Evolutionary conservation across 345 rosid species (phyloP), one percentile per base, ranked within the genome.

Genomic region (Citrus cavaleriei): DNA sequence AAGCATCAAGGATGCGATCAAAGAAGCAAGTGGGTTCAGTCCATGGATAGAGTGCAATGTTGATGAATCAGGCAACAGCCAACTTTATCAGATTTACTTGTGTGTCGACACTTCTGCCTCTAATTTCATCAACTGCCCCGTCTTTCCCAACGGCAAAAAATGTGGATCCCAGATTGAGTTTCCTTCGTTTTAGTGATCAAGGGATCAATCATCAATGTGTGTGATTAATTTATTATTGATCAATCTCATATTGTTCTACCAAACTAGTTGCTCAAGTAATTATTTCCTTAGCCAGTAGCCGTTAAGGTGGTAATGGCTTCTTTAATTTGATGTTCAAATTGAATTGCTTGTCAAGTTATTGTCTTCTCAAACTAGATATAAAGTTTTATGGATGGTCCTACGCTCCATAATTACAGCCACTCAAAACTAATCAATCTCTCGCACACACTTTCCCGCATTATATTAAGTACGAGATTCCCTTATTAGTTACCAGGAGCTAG

Each of bases 1-100:
- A 62, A 80, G 87, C 73, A 90, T 94, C 21, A 90, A 82, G 82
- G 89, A 83, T 46, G 94, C 95, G 8, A 85, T 93, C 7, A 84
- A 91, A 75, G 77, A 81, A 61, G 90, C 83, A 35, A 77, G 65
- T 3, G 98, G 97, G 12, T 83, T 72, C 59, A 84, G 87, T 68
- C 98, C 99, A 55, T 91, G 89, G 88, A 79, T 96, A 18, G 85
- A 94, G 59, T 96, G 99, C 87, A 96, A 91, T 76, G 40, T 65
- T 24, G 97, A 85, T 77, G 71, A 66, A 8, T 88, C 97, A 4
- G 91, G 94, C 1, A 91, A 88, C 78, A 90, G 86, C 59, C 99
- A 96, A 78, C 88, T 96, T 51, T 93, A 91, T 87, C 97, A 93
- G 86, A 80, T 96, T 49, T 96, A 92, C 60, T n/a, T 91, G 30